These are phyloP conservation scores for Solanum acaule DNA, from an alignment of 257 asterid genomes.

Conservation along the genomic window DNA sequence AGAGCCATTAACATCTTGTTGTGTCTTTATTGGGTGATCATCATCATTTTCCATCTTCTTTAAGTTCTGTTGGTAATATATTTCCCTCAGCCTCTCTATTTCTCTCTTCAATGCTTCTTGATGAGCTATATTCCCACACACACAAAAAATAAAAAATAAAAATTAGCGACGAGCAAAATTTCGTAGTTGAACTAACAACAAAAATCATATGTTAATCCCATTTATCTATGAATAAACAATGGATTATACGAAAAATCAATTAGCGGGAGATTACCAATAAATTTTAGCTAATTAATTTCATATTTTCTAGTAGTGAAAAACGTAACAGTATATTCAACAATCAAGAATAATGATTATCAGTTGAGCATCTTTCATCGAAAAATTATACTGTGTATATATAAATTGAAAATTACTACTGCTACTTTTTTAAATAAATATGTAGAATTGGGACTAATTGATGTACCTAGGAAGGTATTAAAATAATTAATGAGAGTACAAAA, in stretches of 20 bases:
- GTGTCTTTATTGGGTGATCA: constrained; percentile 23
- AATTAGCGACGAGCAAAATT: neutral
- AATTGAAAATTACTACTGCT: too few species aligned
- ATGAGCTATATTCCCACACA: constrained; percentile 42
- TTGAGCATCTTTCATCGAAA: neutral
- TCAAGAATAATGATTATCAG: neutral
- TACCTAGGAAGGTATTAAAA: neutral
- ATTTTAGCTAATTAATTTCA: neutral
- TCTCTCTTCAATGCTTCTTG: constrained; percentile 95
- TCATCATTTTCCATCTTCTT: constrained; percentile 53
- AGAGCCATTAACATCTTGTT: constrained; percentile 26
- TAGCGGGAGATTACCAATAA: too few species aligned
- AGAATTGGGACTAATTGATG: neutral
- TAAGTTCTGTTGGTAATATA: constrained; percentile 59
- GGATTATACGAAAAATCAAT: too few species aligned
- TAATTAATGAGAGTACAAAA: neutral
- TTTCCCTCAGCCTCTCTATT: constrained; percentile 79
- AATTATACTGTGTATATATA: too few species aligned
- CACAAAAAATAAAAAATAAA: neutral
- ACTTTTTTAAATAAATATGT: too few species aligned
- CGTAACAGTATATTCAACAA: neutral
- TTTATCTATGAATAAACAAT: too few species aligned
- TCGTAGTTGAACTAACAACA: neutral
- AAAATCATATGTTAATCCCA: neutral
- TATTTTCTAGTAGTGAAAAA: too few species aligned